Conservation (phyloP, 306 rosid species). For the Prunus davidiana region DNA sequence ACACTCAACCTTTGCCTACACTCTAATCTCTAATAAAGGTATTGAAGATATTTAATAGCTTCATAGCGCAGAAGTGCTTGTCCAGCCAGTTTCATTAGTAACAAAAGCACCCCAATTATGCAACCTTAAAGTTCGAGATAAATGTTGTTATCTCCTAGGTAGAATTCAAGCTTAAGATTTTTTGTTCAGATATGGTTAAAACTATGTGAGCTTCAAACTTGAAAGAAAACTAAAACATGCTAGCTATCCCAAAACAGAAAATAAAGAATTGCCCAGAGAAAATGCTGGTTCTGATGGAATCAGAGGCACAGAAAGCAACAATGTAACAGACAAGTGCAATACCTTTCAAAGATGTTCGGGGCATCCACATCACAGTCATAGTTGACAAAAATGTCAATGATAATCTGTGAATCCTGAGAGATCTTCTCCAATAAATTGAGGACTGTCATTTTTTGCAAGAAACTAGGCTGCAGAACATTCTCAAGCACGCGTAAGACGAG, state of each 20-base stretch:
- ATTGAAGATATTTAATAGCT: background rate
- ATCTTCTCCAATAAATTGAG: conserved; percentile 87
- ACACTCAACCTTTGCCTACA: background rate
- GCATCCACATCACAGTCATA: conserved; percentile 98
- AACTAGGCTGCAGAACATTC: conserved; percentile 99
- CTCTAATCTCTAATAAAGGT: too few relatives aligned
- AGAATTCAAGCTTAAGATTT: background rate
- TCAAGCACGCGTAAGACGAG: conserved; percentile 93
- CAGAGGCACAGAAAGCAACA: conserved; percentile 7
- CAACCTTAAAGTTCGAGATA: background rate
- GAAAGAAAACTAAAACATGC: background rate
- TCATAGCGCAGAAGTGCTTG: background rate
- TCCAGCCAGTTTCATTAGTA: background rate
- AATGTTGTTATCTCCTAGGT: background rate
- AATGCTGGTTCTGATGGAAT: background rate
- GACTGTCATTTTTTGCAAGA: conserved; percentile 95
- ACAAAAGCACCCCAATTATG: background rate
- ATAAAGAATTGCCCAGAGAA: background rate
- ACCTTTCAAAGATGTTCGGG: conserved; percentile 98
- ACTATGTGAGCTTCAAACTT: background rate
- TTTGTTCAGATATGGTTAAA: background rate
- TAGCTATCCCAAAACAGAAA: background rate
- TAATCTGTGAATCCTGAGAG: conserved; percentile 85
- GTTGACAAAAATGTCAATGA: conserved; percentile 92
- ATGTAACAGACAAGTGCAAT: conserved; percentile 35